These are phyloP conservation scores for Panicum virgatum DNA, from an alignment of 202 grass and related monocot species.

Conservation along the genomic window DNA sequence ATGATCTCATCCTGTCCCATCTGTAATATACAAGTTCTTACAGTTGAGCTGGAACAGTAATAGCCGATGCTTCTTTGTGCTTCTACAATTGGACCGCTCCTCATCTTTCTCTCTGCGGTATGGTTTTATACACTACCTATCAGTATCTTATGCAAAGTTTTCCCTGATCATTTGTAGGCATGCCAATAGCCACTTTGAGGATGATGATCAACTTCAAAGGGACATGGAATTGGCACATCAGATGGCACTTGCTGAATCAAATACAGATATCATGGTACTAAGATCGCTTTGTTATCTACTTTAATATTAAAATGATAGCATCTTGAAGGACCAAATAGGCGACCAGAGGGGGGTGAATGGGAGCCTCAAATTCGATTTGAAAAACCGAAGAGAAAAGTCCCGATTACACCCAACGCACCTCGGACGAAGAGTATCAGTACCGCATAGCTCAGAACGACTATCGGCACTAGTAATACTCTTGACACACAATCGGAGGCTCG, in stretches of 20 bases:
- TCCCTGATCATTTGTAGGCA: conserved; percentile 50
- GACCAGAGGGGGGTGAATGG: no score
- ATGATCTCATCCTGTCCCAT: conserved; percentile 78
- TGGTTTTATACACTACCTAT: not conserved
- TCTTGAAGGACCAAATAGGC: no score
- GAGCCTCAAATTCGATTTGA: no score
- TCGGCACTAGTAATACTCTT: no score
- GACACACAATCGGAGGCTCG: no score
- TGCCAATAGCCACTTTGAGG: conserved; percentile 80
- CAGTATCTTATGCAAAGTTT: not conserved
- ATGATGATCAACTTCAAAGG: conserved; percentile 55
- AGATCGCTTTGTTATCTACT: no score
- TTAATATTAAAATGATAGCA: conserved; percentile 11
- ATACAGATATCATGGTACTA: conserved; percentile 37
- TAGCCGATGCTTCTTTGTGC: not conserved
- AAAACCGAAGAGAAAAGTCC: no score
- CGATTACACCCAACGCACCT: no score
- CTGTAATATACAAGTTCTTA: conserved; percentile 65
- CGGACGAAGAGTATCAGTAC: no score
- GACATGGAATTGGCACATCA: conserved; percentile 70
- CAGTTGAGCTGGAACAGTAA: conserved; percentile 68
- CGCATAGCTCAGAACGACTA: no score
- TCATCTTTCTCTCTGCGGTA: not conserved
- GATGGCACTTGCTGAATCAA: conserved; percentile 42
- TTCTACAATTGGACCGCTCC: not conserved